phyloP scores from a whole-genome alignment of 768 basidiomycete species.

The Leccinum olivaceopallidum region DNA sequence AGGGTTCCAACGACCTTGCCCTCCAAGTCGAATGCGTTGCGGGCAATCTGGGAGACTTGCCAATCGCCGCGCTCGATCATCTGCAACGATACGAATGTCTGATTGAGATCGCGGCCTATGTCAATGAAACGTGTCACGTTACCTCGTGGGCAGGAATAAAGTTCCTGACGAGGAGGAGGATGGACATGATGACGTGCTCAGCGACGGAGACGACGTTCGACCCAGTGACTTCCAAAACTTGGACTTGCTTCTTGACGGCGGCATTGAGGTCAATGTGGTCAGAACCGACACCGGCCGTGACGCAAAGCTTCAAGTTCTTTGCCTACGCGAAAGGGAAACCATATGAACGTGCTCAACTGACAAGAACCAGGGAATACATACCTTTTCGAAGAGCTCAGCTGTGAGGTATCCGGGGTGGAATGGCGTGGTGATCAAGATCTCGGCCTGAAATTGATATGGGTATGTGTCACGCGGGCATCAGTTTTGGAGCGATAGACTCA shows the following conservation, averaged over 20 bases:
- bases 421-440: slow-evolving; percentile 80
- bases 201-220: slow-evolving; percentile 91
- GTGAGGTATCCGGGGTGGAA: slow-evolving; percentile 89
- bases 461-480: slow-evolving; percentile 12
- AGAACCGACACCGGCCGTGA: slow-evolving; percentile 90
- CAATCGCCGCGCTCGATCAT: slow-evolving; percentile 87
- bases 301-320: slow-evolving; percentile 84
- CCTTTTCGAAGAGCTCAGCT: slow-evolving; percentile 68
- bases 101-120: background rate
- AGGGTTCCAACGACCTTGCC: slow-evolving; percentile 92
- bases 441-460: slow-evolving; percentile 47
- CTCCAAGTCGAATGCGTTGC: slow-evolving; percentile 87
- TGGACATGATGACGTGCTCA: slow-evolving; percentile 90
- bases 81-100: slow-evolving; percentile 30
- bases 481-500: slow-evolving; percentile 36
- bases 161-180: slow-evolving; percentile 89
- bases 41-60: slow-evolving; percentile 81
- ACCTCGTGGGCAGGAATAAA: slow-evolving; percentile 86
- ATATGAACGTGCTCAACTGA: slow-evolving; percentile 4
- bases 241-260: slow-evolving; percentile 75
- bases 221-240: slow-evolving; percentile 85
- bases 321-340: slow-evolving; percentile 48
- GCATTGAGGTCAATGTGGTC: slow-evolving; percentile 92
- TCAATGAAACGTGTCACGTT: slow-evolving; percentile 12
- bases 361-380: slow-evolving; percentile 21